Conservation (phyloP, 148 eudicot species). For the Spergularia bocconei region DNA sequence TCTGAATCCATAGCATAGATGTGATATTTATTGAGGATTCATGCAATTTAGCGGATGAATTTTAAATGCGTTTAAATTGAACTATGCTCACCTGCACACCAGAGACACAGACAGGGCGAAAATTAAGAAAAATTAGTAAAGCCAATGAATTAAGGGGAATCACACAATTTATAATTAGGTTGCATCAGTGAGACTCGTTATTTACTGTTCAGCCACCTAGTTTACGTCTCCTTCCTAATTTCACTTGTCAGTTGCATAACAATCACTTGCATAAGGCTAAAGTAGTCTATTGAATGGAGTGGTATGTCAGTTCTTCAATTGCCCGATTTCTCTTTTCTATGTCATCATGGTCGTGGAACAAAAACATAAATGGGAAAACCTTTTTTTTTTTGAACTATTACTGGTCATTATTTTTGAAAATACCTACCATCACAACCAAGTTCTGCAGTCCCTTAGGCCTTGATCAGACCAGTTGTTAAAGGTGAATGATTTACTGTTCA, state of each 20-base stretch:
- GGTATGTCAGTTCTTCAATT: background rate
- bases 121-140: background rate
- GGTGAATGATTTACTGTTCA: background rate
- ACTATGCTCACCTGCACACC: no score
- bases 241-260: background rate
- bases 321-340: background rate
- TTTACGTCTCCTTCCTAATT: background rate
- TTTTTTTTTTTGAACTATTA: background rate
- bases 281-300: background rate
- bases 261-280: no score
- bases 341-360: background rate
- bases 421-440: background rate
- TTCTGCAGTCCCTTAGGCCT: background rate
- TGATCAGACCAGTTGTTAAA: background rate
- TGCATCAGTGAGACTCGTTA: background rate
- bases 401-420: background rate
- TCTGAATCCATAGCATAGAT: background rate
- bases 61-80: no score
- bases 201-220: background rate
- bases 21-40: background rate
- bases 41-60: background rate
- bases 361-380: background rate
- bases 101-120: background rate
- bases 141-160: background rate
- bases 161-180: background rate